phyloP scores from a whole-genome alignment of 768 basidiomycete species.

The Favolaschia claudopus region DNA sequence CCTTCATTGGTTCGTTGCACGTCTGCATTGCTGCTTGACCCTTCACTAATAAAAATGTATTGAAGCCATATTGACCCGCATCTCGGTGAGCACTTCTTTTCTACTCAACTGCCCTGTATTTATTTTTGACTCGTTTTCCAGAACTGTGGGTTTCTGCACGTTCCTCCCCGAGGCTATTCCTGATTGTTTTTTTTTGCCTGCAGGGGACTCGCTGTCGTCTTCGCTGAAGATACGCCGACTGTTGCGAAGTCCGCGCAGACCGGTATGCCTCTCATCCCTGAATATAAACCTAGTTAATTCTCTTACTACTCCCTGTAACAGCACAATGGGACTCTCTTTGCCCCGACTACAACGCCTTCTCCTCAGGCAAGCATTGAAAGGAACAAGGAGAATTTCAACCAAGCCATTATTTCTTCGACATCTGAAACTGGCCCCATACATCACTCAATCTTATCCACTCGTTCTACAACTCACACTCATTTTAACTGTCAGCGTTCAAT shows the following conservation, averaged over 20 bases:
- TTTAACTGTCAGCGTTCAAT: too few species aligned
- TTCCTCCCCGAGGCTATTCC: too few species aligned
- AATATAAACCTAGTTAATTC: background rate
- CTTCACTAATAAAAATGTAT: background rate
- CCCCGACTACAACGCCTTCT: conserved; percentile 33
- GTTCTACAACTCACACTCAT: too few species aligned
- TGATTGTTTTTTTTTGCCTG: too few species aligned
- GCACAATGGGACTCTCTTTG: conserved; percentile 37
- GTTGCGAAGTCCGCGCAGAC: background rate
- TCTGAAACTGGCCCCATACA: too few species aligned
- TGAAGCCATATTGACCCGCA: conserved; percentile 47
- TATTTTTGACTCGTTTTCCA: background rate
- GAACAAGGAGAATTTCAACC: too few species aligned
- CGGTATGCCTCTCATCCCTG: background rate
- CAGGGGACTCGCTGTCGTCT: conserved; percentile 12
- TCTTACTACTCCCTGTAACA: background rate
- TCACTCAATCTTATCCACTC: background rate
- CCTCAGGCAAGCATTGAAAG: background rate
- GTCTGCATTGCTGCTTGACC: background rate
- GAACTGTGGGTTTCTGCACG: too few species aligned
- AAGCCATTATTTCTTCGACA: too few species aligned
- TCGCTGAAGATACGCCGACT: conserved; percentile 10
- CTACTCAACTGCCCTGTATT: background rate
- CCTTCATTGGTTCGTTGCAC: conserved; percentile 39
- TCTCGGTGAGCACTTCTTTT: conserved; percentile 38